These are phyloP conservation scores for Artemisia annua DNA, from an alignment of 129 eudicot species.

Conservation along the genomic window DNA sequence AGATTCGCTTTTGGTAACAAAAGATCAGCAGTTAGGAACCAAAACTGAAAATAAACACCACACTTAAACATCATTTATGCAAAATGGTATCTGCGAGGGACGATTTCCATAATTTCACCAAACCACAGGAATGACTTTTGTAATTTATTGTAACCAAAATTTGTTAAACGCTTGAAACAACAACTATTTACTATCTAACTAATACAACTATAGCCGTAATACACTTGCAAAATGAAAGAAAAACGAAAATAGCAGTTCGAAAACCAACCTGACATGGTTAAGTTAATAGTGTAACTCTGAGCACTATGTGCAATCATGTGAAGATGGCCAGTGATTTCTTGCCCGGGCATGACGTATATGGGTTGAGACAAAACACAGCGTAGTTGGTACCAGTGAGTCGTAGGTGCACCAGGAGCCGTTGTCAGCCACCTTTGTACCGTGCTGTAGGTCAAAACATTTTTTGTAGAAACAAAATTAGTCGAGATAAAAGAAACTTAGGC, in stretches of 20 bases:
- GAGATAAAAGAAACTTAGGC: no score
- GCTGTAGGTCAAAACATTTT: slow-evolving; percentile 39
- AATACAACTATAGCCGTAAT: not conserved
- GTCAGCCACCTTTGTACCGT: slow-evolving; percentile 94
- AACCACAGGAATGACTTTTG: not conserved
- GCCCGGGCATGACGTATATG: slow-evolving; percentile 93
- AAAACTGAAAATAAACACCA: no score
- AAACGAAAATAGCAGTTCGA: not conserved
- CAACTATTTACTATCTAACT: no score
- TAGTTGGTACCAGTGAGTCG: slow-evolving; percentile 96
- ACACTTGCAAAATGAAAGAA: not conserved
- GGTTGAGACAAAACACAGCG: slow-evolving; percentile 95
- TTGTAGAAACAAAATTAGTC: not conserved
- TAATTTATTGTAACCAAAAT: no score
- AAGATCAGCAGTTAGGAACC: no score
- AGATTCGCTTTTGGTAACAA: no score
- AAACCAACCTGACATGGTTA: slow-evolving; percentile 84
- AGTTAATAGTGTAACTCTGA: slow-evolving; percentile 86
- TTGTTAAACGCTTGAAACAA: no score
- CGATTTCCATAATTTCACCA: not conserved
- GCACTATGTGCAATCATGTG: slow-evolving; percentile 93
- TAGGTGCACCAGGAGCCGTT: slow-evolving; percentile 98
- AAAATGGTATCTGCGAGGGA: no score
- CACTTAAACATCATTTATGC: no score
- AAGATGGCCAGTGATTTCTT: slow-evolving; percentile 86